A percentile compares a stretch with the other conserved stretches of the same genome.
Conservation (phyloP, 805 yeast genomes). For the Myxozyma neotropica region DNA sequence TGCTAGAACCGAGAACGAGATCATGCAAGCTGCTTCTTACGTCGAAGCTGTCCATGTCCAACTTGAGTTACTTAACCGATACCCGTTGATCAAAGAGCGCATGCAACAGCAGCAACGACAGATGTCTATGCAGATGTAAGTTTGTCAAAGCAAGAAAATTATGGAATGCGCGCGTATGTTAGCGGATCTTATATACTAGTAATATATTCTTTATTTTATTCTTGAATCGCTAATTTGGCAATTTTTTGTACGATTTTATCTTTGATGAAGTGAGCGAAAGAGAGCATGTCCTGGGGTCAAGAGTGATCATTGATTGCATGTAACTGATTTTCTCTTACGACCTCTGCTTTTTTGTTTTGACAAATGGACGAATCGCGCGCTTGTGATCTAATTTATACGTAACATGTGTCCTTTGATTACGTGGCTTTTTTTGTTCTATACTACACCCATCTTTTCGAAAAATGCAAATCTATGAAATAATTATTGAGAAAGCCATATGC, state of each 20-base stretch:
- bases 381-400: too few species aligned
- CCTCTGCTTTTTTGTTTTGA: too few species aligned
- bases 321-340: not conserved
- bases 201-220: not conserved
- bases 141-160: not conserved
- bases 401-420: too few species aligned
- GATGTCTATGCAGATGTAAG: slow-evolving; percentile 5
- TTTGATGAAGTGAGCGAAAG: not conserved
- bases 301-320: not conserved
- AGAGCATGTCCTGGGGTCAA: not conserved
- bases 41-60: slow-evolving; percentile 40
- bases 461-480: too few species aligned
- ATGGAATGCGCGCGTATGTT: not conserved
- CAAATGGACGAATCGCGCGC: too few species aligned
- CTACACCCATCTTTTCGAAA: too few species aligned
- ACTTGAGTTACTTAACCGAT: slow-evolving; percentile 54
- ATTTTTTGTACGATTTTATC: not conserved
- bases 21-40: slow-evolving; percentile 17
- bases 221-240: not conserved
- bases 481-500: too few species aligned
- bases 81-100: slow-evolving; percentile 35
- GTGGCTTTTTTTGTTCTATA: too few species aligned
- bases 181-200: not conserved
- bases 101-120: slow-evolving; percentile 17
- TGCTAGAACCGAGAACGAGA: slow-evolving; percentile 62